Evolutionary conservation across 2,329 filamentous ascomycete genomes (phyloP).

Genomic region (Ophiostoma angusticollis): DNA sequence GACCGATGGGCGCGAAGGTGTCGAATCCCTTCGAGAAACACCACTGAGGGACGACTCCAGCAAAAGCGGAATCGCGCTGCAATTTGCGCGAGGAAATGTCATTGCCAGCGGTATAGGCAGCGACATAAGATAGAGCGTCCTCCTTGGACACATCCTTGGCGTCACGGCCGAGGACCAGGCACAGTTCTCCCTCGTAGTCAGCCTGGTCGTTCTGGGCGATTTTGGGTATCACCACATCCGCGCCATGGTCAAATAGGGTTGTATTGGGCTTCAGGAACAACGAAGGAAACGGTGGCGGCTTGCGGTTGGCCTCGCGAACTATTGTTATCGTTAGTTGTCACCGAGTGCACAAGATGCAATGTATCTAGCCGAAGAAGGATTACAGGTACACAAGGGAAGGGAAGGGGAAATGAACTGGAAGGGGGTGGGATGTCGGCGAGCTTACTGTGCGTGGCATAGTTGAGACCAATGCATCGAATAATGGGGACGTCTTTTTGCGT

Average conservation of each 20-base stretch:
- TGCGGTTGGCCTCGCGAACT: conserved; percentile 40
- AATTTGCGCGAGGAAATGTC: conserved; percentile 37
- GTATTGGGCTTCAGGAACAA: conserved; percentile 38
- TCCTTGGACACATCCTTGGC: conserved; percentile 30
- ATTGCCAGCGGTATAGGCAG: conserved; percentile 41
- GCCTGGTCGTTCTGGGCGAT: conserved; percentile 26
- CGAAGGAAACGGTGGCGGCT: conserved; percentile 33
- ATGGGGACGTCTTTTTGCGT: conserved; percentile 38
- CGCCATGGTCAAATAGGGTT: conserved; percentile 24
- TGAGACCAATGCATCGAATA: conserved; percentile 44
- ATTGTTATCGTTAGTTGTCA: too few relatives aligned
- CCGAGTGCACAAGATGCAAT: too few relatives aligned
- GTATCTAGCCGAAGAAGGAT: not conserved
- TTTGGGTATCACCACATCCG: conserved; percentile 31
- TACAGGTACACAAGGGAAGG: not conserved
- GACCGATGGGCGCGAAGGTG: conserved; percentile 40
- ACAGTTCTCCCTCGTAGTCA: conserved; percentile 33
- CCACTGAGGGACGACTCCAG: conserved; percentile 42
- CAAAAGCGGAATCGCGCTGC: conserved; percentile 35
- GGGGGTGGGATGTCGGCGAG: too few relatives aligned
- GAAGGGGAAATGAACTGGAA: too few relatives aligned
- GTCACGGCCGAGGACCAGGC: conserved; percentile 5
- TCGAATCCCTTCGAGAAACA: conserved; percentile 46
- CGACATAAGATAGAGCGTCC: conserved; percentile 35
- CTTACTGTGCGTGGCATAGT: conserved; percentile 42